Percentiles rank a stretch among this genome's conserved stretches.
Conservation (phyloP, 129 eudicot species). For the Logfia minima region DNA sequence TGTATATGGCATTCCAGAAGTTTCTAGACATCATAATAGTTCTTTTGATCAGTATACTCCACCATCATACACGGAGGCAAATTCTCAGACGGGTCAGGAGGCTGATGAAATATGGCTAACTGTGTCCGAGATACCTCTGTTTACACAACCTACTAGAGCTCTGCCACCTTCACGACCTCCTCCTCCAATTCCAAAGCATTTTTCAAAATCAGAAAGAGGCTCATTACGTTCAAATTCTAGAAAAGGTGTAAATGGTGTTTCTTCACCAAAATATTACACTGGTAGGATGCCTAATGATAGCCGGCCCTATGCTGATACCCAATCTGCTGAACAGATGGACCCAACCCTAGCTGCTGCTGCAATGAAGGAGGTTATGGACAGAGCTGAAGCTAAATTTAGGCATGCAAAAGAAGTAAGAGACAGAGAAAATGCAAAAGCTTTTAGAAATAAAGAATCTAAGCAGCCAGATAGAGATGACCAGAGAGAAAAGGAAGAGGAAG, state of each 20-base stretch:
- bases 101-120: slow-evolving; percentile 84
- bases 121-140: slow-evolving; percentile 86
- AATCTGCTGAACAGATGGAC: slow-evolving; percentile 49
- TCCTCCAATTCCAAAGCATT: slow-evolving; percentile 69
- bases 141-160: slow-evolving; percentile 82
- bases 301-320: slow-evolving; percentile 38
- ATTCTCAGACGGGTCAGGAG: slow-evolving; percentile 37
- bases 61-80: slow-evolving; percentile 32
- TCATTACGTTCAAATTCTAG: slow-evolving; percentile 43
- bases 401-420: slow-evolving; percentile 92
- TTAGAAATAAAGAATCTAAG: slow-evolving; percentile 64
- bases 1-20: slow-evolving; percentile 51
- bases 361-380: slow-evolving; percentile 96
- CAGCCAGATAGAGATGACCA: slow-evolving; percentile 53
- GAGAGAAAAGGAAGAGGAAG: slow-evolving; percentile 59
- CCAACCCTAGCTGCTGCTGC: slow-evolving; percentile 79
- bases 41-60: slow-evolving; percentile 45
- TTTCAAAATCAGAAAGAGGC: slow-evolving; percentile 53
- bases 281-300: slow-evolving; percentile 42
- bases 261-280: slow-evolving; percentile 49
- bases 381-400: slow-evolving; percentile 90
- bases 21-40: slow-evolving; percentile 42
- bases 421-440: slow-evolving; percentile 71
- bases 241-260: slow-evolving; percentile 42
- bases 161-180: slow-evolving; percentile 98